Evolutionary conservation across 2,329 filamentous ascomycete genomes (phyloP).

Genomic region (Diaporthe humulicola): DNA sequence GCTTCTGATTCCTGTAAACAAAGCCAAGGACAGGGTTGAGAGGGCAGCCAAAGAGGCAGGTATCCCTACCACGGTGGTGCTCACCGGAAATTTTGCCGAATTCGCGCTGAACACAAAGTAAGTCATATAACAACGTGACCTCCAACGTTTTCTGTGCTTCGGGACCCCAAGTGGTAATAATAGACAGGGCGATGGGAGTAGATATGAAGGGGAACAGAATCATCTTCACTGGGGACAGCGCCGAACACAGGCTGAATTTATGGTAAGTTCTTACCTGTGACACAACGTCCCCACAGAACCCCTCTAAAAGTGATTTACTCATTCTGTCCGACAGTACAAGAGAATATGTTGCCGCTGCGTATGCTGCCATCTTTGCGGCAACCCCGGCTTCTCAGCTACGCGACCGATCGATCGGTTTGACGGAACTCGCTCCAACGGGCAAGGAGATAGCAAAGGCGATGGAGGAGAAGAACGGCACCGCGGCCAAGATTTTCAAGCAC

Average conservation of each 20-base stretch:
- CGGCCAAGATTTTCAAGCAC: conserved; percentile 41
- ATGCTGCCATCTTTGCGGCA: conserved; percentile 46
- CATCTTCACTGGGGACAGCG: not conserved
- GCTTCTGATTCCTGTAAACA: not conserved
- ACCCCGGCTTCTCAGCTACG: conserved; percentile 43
- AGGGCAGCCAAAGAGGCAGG: not conserved
- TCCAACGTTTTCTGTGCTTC: not conserved
- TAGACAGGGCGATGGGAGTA: not conserved
- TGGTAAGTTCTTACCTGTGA: not conserved
- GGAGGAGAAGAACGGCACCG: conserved; percentile 41
- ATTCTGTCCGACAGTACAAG: conserved; percentile 42
- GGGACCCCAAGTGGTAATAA: not conserved
- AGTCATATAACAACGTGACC: not conserved
- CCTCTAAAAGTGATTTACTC: not conserved
- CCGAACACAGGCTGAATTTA: not conserved
- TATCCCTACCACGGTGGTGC: not conserved
- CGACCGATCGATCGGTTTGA: conserved; percentile 43
- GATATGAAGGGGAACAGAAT: not conserved
- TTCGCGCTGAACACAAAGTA: conserved; percentile 7
- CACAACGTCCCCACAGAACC: too few relatives aligned
- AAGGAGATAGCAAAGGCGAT: conserved; percentile 43
- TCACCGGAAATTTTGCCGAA: not conserved
- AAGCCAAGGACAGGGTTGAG: conserved; percentile 6
- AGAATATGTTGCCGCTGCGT: conserved; percentile 47
- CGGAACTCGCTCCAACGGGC: conserved; percentile 45